Percentiles rank a stretch among this genome's conserved stretches.
Evolutionary conservation across 2,329 filamentous ascomycete species (phyloP).

Genomic region (Amauroascus verrucosus): DNA sequence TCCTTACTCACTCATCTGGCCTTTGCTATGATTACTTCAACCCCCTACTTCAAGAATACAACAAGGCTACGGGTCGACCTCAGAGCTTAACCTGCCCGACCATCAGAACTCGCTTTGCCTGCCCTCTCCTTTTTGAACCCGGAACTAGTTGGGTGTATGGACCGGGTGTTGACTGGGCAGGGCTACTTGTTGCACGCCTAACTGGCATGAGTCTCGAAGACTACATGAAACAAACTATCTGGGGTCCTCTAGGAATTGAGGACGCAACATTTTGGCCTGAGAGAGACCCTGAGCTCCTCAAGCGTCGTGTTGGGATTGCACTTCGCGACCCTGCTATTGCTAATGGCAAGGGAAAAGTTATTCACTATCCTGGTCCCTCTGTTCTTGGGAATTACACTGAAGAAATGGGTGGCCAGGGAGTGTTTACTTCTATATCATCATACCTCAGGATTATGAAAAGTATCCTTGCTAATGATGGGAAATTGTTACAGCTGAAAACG

Average conservation of each 20-base stretch:
- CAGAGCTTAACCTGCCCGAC: neutral
- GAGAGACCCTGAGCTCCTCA: slow-evolving; percentile 8
- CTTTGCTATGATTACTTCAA: slow-evolving; percentile 7
- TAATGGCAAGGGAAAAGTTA: neutral
- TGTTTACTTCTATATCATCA: neutral
- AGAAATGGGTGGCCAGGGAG: slow-evolving; percentile 1
- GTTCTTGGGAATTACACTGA: neutral
- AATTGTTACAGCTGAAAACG: neutral
- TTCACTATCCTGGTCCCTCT: neutral
- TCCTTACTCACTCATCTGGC: slow-evolving; percentile 13
- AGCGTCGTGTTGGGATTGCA: slow-evolving; percentile 9
- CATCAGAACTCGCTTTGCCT: neutral
- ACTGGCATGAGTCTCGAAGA: slow-evolving; percentile 1
- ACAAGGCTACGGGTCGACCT: slow-evolving; percentile 1
- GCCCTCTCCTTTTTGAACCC: slow-evolving; percentile 42
- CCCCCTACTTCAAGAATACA: slow-evolving; percentile 2
- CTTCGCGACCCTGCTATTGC: slow-evolving; percentile 2
- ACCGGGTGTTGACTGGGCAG: slow-evolving; percentile 43
- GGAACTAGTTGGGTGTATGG: slow-evolving; percentile 44
- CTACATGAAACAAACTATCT: slow-evolving; percentile 9
- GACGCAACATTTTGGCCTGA: slow-evolving; percentile 8
- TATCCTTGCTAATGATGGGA: neutral
- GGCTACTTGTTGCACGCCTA: slow-evolving; percentile 20
- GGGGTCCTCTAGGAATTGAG: slow-evolving; percentile 2
- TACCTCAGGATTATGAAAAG: slow-evolving; percentile 2